A percentile compares a stretch with the other conserved stretches of the same genome.
phyloP scores from a whole-genome alignment of 108 stramenopile species.

The Cylindrotheca closterium region DNA sequence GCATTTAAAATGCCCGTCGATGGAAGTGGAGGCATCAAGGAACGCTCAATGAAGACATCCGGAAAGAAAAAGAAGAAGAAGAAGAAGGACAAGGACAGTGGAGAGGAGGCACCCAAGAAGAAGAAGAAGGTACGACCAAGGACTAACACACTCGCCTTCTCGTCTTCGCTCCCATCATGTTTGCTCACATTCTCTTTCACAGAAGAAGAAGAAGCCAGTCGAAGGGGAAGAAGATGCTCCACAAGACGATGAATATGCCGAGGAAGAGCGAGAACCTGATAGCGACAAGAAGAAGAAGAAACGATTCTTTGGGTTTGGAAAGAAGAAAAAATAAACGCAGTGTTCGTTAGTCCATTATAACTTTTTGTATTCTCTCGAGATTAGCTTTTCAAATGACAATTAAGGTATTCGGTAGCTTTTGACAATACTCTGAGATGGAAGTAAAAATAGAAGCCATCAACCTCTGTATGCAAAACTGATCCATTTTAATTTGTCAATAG shows the following conservation, averaged over 20 bases:
- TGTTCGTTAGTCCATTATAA: not conserved
- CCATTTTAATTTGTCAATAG: too few relatives aligned
- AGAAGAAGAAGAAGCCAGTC: constrained; percentile 5
- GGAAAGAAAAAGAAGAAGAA: constrained; percentile 22
- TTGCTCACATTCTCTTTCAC: not conserved
- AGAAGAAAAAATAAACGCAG: constrained; percentile 18
- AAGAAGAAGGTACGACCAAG: constrained; percentile 7
- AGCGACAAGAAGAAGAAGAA: constrained; percentile 18
- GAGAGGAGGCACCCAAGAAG: constrained; percentile 5
- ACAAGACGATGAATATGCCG: constrained; percentile 2
- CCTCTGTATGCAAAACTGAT: too few relatives aligned
- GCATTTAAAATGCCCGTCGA: constrained; percentile 25
- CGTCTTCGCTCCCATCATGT: not conserved
- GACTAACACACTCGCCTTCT: not conserved
- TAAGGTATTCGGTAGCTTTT: too few relatives aligned
- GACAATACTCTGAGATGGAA: too few relatives aligned
- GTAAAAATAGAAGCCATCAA: too few relatives aligned
- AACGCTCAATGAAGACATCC: constrained; percentile 1
- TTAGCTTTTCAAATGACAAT: too few relatives aligned
- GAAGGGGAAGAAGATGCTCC: constrained; percentile 12
- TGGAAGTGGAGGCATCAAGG: not conserved
- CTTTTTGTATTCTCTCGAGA: too few relatives aligned
- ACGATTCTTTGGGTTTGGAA: constrained; percentile 3
- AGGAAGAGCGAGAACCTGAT: constrained; percentile 6
- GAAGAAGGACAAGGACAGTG: not conserved